These are phyloP conservation scores for Trichosporon coremiiforme DNA, from an alignment of 1,284 basidiomycete species.

Conservation along the genomic window DNA sequence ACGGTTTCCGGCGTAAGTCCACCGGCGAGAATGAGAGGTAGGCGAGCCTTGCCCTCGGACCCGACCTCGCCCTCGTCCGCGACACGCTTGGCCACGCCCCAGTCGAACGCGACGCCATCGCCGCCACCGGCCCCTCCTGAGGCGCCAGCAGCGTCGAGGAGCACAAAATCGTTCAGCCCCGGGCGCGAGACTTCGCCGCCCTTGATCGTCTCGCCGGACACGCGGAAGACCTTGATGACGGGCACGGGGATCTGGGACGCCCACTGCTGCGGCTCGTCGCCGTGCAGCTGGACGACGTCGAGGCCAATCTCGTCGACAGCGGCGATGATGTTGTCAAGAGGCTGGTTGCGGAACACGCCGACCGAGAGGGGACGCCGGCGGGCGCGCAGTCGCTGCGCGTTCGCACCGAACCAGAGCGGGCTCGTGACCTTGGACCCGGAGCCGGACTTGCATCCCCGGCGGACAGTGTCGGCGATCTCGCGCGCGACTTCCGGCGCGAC, in stretches of 20 bases:
- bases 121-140: conserved; percentile 61
- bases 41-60: conserved; percentile 35
- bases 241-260: conserved; percentile 69
- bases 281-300: conserved; percentile 72
- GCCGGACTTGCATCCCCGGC: conserved; percentile 32
- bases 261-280: conserved; percentile 68
- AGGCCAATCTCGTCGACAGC: conserved; percentile 62
- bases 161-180: conserved; percentile 72
- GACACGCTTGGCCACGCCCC: conserved; percentile 69
- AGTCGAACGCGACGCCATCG: conserved; percentile 76
- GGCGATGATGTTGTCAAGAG: conserved; percentile 62
- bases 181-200: conserved; percentile 67
- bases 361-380: conserved; percentile 65
- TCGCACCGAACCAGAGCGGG: conserved; percentile 62
- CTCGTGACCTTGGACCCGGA: conserved; percentile 16
- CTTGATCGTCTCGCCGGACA: conserved; percentile 51
- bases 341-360: conserved; percentile 73
- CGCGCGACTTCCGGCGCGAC: conserved; percentile 68
- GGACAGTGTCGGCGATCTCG: conserved; percentile 68
- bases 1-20: conserved; percentile 79
- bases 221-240: conserved; percentile 78
- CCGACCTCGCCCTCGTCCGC: conserved; percentile 70
- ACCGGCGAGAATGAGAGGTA: conserved; percentile 87
- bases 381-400: conserved; percentile 39
- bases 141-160: conserved; percentile 68